These are phyloP conservation scores for Paecilomyces sp. DNA, from an alignment of 2,329 filamentous ascomycete genomes.

Conservation along the genomic window DNA sequence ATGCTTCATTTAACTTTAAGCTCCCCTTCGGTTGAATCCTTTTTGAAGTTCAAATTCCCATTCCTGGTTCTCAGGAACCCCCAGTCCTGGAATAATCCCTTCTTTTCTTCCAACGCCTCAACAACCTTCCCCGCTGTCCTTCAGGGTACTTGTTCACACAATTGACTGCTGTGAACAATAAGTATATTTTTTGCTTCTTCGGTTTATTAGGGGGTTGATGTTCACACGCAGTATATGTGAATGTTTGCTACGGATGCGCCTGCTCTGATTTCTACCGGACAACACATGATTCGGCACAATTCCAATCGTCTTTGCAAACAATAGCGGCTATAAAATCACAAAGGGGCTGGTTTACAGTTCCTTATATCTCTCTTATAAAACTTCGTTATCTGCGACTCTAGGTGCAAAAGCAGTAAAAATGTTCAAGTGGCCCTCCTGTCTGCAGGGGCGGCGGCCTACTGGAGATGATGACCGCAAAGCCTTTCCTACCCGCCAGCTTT, in stretches of 20 bases:
- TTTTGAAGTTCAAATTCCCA: conserved; percentile 3
- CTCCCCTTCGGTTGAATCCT: conserved; percentile 11
- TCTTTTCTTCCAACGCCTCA: conserved; percentile 7
- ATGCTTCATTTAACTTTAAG: conserved; percentile 20
- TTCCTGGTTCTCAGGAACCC: conserved; percentile 6
- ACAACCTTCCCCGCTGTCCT: neutral
- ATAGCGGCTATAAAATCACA: neutral
- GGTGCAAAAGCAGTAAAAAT: conserved; percentile 12
- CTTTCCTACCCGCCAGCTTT: conserved; percentile 54
- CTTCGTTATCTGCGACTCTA: neutral
- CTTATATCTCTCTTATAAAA: neutral
- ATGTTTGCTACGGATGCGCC: neutral
- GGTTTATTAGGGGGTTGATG: neutral
- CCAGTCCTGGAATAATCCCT: conserved; percentile 5
- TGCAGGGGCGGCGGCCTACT: conserved; percentile 22
- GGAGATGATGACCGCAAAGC: conserved; percentile 27
- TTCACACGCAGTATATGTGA: neutral
- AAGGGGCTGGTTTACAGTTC: neutral
- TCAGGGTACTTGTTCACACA: neutral
- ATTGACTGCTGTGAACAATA: neutral
- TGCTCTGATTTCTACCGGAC: neutral
- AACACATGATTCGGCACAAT: neutral
- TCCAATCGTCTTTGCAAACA: neutral
- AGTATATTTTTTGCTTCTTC: neutral
- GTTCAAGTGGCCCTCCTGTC: conserved; percentile 27